Conservation (phyloP, 192 early-diverging fungal genomes). For the Lobosporangium transversale region DNA sequence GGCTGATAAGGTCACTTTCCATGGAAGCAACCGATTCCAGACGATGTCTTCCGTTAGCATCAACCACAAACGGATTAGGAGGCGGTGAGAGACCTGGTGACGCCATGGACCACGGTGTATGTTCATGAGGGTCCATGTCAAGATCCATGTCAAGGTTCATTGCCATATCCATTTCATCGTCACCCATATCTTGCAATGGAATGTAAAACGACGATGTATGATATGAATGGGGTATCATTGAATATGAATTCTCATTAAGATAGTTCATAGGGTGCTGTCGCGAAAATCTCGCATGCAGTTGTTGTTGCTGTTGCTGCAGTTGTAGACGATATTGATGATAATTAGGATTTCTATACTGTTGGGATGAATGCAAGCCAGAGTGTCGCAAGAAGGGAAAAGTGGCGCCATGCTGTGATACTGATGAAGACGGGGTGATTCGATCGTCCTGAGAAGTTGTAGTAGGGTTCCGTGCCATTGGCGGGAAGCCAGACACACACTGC, state of each 20-base stretch:
- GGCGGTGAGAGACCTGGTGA: constrained; percentile 19
- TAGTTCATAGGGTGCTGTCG: constrained; percentile 12
- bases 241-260: constrained; percentile 11
- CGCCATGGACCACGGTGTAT: neutral
- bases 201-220: constrained; percentile 34
- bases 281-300: constrained; percentile 2
- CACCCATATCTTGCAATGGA: constrained; percentile 30
- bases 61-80: constrained; percentile 4
- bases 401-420: neutral
- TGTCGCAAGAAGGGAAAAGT: neutral
- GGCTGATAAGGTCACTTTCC: constrained; percentile 22
- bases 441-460: neutral
- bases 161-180: constrained; percentile 36
- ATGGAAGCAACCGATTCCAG: constrained; percentile 35
- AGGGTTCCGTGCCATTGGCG: constrained; percentile 1
- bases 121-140: constrained; percentile 18
- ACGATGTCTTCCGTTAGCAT: constrained; percentile 12
- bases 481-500: neutral
- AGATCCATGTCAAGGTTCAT: constrained; percentile 48
- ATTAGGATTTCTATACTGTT: constrained; percentile 1
- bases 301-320: too few species aligned
- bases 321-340: constrained; percentile 20
- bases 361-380: constrained; percentile 4
- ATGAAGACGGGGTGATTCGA: constrained; percentile 5
- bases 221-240: constrained; percentile 14